Conservation (phyloP, 2,329 filamentous ascomycete genomes). For the Diaporthe sp. region DNA sequence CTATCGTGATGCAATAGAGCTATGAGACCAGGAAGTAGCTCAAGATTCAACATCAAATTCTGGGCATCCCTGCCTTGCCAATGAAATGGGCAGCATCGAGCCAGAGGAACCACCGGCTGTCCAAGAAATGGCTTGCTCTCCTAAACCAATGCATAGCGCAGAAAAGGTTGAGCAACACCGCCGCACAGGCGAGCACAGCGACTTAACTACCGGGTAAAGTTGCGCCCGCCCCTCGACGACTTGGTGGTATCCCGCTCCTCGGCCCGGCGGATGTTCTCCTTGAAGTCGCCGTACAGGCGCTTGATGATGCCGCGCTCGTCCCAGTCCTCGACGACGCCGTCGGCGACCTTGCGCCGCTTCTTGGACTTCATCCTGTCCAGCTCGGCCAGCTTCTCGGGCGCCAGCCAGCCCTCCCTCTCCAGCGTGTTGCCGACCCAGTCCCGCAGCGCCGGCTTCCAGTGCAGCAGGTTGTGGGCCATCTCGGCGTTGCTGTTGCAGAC, state of each 20-base stretch:
- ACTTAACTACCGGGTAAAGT: constrained; percentile 35
- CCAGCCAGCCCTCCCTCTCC: constrained; percentile 68
- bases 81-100: not conserved
- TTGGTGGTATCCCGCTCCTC: constrained; percentile 59
- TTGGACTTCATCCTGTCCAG: constrained; percentile 73
- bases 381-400: constrained; percentile 69
- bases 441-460: constrained; percentile 84
- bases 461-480: constrained; percentile 78
- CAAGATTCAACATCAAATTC: too few species aligned
- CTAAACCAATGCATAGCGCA: not conserved
- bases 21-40: not conserved
- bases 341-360: constrained; percentile 71
- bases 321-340: constrained; percentile 77
- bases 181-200: not conserved
- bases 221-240: constrained; percentile 33
- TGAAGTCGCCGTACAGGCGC: constrained; percentile 76
- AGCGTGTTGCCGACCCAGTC: constrained; percentile 78
- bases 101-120: not conserved
- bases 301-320: constrained; percentile 69
- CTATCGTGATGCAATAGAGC: not conserved
- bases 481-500: constrained; percentile 68
- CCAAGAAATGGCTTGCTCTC: not conserved
- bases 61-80: not conserved
- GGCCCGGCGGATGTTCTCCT: constrained; percentile 71
- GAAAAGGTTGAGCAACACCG: not conserved